Percentiles rank a stretch among this genome's conserved stretches.
Conservation (phyloP, 768 basidiomycete genomes). For the Tylopilus rubrobrunneus region DNA sequence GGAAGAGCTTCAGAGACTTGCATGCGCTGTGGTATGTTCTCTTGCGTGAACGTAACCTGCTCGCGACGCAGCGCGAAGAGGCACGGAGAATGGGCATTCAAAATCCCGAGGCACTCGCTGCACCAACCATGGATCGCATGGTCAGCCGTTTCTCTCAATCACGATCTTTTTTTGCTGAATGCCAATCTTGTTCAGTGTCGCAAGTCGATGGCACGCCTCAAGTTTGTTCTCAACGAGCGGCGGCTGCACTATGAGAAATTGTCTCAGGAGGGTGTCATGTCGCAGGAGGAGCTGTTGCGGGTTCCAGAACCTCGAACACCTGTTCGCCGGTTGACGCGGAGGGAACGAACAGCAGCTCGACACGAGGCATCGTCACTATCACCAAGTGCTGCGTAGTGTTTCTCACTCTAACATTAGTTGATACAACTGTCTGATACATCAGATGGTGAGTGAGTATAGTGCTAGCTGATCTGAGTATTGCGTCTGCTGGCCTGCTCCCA, state of each 20-base stretch:
- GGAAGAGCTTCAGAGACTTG: slow-evolving; percentile 89
- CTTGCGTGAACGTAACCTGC: slow-evolving; percentile 82
- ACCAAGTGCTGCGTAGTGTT: slow-evolving; percentile 2
- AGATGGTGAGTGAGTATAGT: background rate
- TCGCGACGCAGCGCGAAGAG: slow-evolving; percentile 85
- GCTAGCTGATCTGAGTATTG: slow-evolving; percentile 6
- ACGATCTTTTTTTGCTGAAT: slow-evolving; percentile 1
- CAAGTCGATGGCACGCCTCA: slow-evolving; percentile 96
- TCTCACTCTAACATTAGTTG: background rate
- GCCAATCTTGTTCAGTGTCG: slow-evolving; percentile 55
- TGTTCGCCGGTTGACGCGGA: slow-evolving; percentile 19
- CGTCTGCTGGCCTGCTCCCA: slow-evolving; percentile 47
- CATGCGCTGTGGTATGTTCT: slow-evolving; percentile 95
- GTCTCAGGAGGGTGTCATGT: slow-evolving; percentile 14
- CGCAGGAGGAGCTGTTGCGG: slow-evolving; percentile 16
- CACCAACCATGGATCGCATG: slow-evolving; percentile 37
- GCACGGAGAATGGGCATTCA: slow-evolving; percentile 55
- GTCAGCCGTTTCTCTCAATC: slow-evolving; percentile 31
- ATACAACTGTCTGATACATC: background rate
- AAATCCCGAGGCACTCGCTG: slow-evolving; percentile 25
- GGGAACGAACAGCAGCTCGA: slow-evolving; percentile 16
- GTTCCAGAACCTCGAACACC: slow-evolving; percentile 12
- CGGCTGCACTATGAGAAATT: slow-evolving; percentile 68
- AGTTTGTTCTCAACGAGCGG: slow-evolving; percentile 87
- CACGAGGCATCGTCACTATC: slow-evolving; percentile 7